Evolutionary conservation across 1,284 basidiomycete genomes (phyloP), one percentile per base, ranked within the genome.

Genomic region (Moniliophthora roreri): DNA sequence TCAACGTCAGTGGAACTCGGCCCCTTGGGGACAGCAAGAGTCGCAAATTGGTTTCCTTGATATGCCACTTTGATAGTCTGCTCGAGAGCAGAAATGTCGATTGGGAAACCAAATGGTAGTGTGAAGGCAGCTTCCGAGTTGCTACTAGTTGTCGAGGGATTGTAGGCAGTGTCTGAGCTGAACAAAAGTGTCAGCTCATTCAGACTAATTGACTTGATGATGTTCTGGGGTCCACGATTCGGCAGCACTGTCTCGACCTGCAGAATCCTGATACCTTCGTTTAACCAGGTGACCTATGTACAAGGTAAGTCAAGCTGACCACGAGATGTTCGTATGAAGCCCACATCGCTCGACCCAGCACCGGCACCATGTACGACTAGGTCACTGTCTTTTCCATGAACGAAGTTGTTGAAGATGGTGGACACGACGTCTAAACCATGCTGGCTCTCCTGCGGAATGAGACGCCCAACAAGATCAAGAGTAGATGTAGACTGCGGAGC

Each of bases 191-290:
- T 72, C 58, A 91, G 70, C 64, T 89, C 73, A 59, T 87, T 82
- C 51, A 92, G 72, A 48, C 64, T 65, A 54, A 91, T 85, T 7
- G 81, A 78, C 58, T 83, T 80, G 68, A 91, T 91, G 63, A 91
- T 75, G 37, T 81, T 68, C 57, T 87, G 77, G 21, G 72, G 68
- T 26, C 87, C 84, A 55, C 75, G 78, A 58, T 89, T 86, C 0
- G 89, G 90, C 37, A 92, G 73, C 16, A 79, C 70, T 0, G 89
- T 82, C 2, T 71, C 68, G 3, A 91, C 74, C 49, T 75, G 67
- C n/a, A 92, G 79, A 36, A 74, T 70, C 69, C 84, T 82, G 66
- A 92, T 89, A 26, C 82, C 89, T 45, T 87, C 79, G 64, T 90
- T 89, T 23, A 92, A 72, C 89, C 89, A 92, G 1, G 79, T 79